Evolutionary conservation across 2,329 filamentous ascomycete species (phyloP).

Genomic region (Cylindrodendrum hubeiense): DNA sequence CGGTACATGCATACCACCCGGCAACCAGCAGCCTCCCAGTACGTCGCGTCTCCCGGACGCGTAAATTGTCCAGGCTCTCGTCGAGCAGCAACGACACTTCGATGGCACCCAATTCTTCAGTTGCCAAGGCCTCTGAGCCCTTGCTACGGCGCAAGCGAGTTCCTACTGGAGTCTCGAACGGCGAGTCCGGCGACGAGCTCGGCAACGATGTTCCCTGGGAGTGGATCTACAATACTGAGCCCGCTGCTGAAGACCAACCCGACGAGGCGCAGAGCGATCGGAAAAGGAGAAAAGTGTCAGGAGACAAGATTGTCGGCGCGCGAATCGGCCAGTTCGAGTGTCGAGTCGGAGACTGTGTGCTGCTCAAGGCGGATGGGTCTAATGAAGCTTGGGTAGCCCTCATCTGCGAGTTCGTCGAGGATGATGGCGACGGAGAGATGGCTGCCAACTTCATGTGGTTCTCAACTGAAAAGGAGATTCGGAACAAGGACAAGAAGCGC

Average conservation of each 20-base stretch:
- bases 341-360: constrained; percentile 82
- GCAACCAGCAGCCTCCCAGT: constrained; percentile 33
- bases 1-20: constrained; percentile 38
- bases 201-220: constrained; percentile 82
- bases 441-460: constrained; percentile 97
- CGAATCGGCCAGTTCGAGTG: constrained; percentile 86
- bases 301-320: constrained; percentile 78
- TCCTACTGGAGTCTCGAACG: constrained; percentile 71
- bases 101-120: constrained; percentile 43
- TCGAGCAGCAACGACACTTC: constrained; percentile 23
- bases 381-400: constrained; percentile 95
- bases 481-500: constrained; percentile 85
- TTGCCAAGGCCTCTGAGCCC: constrained; percentile 34
- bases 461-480: constrained; percentile 89
- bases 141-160: constrained; percentile 32
- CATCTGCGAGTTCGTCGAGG: constrained; percentile 83
- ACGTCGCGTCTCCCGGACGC: constrained; percentile 48
- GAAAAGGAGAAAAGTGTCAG: constrained; percentile 51
- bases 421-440: constrained; percentile 75
- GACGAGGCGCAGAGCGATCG: constrained; percentile 48
- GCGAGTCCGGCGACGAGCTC: constrained; percentile 91
- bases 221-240: constrained; percentile 73
- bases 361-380: constrained; percentile 88
- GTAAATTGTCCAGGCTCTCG: constrained; percentile 33
- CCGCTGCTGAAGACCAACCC: constrained; percentile 46